A percentile compares a stretch with the other conserved stretches of the same genome.
These are phyloP conservation scores for Penicillium sp. DNA, from an alignment of 2,329 filamentous ascomycete genomes.

Conservation along the genomic window DNA sequence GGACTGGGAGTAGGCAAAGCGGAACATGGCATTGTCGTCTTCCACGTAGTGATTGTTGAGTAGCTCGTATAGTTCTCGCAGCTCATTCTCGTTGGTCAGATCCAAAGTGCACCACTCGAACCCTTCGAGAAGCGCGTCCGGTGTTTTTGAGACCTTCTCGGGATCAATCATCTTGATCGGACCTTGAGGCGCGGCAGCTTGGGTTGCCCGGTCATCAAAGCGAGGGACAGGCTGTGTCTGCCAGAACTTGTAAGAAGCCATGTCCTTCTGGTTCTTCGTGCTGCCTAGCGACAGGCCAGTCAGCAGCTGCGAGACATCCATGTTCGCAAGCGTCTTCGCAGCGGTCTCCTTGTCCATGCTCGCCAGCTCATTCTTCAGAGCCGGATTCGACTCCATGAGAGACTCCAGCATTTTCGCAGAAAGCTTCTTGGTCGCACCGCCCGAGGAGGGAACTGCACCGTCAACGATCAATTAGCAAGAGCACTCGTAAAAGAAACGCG, in stretches of 20 bases:
- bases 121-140: constrained; percentile 66
- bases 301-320: constrained; percentile 45
- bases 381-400: constrained; percentile 48
- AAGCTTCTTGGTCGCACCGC: constrained; percentile 27
- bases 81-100: constrained; percentile 66
- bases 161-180: constrained; percentile 75
- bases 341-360: constrained; percentile 59
- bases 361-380: constrained; percentile 68
- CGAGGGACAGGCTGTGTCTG: constrained; percentile 90
- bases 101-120: constrained; percentile 96
- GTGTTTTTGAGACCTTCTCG: constrained; percentile 71
- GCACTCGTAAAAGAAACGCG: neutral
- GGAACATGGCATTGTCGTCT: constrained; percentile 93
- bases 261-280: constrained; percentile 89
- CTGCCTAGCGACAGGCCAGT: constrained; percentile 59
- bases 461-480: constrained; percentile 14
- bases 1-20: constrained; percentile 87
- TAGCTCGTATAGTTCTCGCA: constrained; percentile 87
- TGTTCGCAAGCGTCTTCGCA: constrained; percentile 45
- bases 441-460: constrained; percentile 14
- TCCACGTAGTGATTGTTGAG: constrained; percentile 94
- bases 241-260: constrained; percentile 98
- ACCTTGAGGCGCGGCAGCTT: constrained; percentile 60
- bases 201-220: constrained; percentile 56
- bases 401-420: constrained; percentile 33